Percentiles rank a stretch among this genome's conserved stretches.
phyloP scores from a whole-genome alignment of 306 rosid species.

The Vachellia collinsii region DNA sequence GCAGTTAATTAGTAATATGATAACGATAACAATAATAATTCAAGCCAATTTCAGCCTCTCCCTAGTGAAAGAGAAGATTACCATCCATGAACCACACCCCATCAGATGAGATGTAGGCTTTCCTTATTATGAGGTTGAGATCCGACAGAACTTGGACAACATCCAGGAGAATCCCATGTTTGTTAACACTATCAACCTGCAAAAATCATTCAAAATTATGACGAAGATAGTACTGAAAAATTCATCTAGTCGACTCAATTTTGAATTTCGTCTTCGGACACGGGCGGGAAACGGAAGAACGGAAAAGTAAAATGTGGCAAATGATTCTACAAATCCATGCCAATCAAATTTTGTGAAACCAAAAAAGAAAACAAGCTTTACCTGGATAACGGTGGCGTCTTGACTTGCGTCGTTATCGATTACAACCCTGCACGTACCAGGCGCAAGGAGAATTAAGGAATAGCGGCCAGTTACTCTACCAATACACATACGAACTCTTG shows the following conservation, averaged over 20 bases:
- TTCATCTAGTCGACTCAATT: background rate
- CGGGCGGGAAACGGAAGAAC: background rate
- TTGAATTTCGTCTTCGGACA: background rate
- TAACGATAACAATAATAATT: background rate
- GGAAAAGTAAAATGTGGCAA: background rate
- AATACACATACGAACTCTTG: conserved; percentile 24
- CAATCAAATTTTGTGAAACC: conserved; percentile 21
- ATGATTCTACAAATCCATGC: conserved; percentile 15
- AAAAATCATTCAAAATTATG: conserved; percentile 1
- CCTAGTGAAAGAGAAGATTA: conserved; percentile 39
- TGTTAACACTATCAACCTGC: conserved; percentile 92
- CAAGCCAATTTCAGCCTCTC: background rate
- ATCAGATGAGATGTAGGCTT: conserved; percentile 93
- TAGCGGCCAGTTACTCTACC: conserved; percentile 2
- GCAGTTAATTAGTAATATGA: background rate
- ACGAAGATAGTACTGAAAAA: background rate
- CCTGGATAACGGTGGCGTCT: conserved; percentile 87
- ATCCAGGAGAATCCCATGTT: conserved; percentile 86
- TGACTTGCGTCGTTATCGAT: conserved; percentile 78
- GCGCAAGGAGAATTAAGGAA: conserved; percentile 38
- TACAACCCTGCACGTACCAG: conserved; percentile 74
- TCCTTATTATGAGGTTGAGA: conserved; percentile 74
- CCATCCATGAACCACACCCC: conserved; percentile 99
- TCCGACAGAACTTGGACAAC: conserved; percentile 93
- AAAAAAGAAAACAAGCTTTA: conserved; percentile 33